Evolutionary conservation across 2,329 filamentous ascomycete genomes (phyloP).

Genomic region (Trichophyton mentagrophytes): DNA sequence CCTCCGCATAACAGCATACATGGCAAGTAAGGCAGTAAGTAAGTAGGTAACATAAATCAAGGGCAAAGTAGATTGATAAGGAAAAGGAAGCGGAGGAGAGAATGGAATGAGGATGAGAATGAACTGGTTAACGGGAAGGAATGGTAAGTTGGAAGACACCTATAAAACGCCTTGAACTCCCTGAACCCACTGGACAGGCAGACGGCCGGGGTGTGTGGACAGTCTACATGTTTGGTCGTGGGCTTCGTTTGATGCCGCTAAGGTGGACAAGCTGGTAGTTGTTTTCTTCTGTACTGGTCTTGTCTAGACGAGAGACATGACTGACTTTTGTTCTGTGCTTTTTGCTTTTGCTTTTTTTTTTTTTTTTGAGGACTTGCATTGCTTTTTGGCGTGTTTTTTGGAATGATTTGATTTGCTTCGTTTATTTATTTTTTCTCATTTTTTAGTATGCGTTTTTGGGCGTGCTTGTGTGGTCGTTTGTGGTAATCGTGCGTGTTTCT

Average conservation of each 20-base stretch:
- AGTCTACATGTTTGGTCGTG: neutral
- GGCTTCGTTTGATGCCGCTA: neutral
- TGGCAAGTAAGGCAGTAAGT: neutral
- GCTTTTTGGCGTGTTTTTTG: too few species aligned
- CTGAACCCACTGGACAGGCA: neutral
- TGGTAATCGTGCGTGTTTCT: too few species aligned
- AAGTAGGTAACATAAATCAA: neutral
- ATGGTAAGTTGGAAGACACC: neutral
- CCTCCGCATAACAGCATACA: neutral
- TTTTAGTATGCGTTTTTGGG: too few species aligned
- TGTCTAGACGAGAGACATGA: too few species aligned
- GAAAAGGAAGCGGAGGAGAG: neutral
- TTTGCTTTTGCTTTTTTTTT: neutral
- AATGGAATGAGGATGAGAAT: neutral
- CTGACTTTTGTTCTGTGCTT: neutral
- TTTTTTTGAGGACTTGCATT: neutral
- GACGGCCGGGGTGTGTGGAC: neutral
- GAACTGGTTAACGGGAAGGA: neutral
- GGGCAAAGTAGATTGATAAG: neutral
- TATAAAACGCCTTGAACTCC: neutral
- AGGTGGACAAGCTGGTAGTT: neutral
- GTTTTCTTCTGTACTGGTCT: too few species aligned
- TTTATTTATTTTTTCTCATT: too few species aligned
- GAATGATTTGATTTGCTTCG: neutral
- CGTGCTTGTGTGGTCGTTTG: too few species aligned